Base-by-base conservation (phyloP, 495 filamentous ascomycete genomes). In the Bacidia gigantensis region DNA sequence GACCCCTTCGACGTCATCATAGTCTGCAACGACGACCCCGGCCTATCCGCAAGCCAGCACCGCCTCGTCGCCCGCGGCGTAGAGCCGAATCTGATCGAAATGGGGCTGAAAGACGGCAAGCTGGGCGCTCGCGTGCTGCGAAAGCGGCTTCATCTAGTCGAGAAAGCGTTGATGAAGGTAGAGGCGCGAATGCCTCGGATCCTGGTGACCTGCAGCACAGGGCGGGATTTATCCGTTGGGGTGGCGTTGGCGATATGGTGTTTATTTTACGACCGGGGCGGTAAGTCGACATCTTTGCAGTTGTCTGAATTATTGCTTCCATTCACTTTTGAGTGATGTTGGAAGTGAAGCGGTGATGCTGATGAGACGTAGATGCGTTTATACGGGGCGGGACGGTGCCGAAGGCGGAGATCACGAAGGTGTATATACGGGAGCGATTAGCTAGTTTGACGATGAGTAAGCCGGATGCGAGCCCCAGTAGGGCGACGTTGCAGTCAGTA, bases 401-500 rank as follows among this genome's bases (percentile, higher is more conserved):
- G 83, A 70, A 65, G 59, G 44, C 55, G 54, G 3, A 9, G 17
- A 29, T 42, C 18, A 76, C 77, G 64, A 96, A 97, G 64, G 69
- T 70, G n/a, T 72, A 82, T 45, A 86, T 96, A 59, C 77, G 83
- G 49, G 77, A 81, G 48, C 74, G 81, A 49, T 71, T 95, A 14
- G 81, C 84, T 7, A 85, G 82, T 72, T 85, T 96, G 49, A 81
- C 86, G 54, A 80, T 76, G 14, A 78, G 80, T 0, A 74, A 80
- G 56, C 81, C 84, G 20, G 81, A 82, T 55, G 81, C 81, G 14
- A 93, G 92, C 61, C 88, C 88, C 0, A 83, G 79, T 54, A 72
- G 90, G 39, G 73, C 82, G 25, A 94, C 87, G 0, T 66, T 97
- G 46, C 86, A 94, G 63, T 83, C 82, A 50, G 80, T 96, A 38